Evolutionary conservation across 768 basidiomycete species (phyloP), one percentile per base, ranked within the genome.

Genomic region (Chlorophyllum brunneum): DNA sequence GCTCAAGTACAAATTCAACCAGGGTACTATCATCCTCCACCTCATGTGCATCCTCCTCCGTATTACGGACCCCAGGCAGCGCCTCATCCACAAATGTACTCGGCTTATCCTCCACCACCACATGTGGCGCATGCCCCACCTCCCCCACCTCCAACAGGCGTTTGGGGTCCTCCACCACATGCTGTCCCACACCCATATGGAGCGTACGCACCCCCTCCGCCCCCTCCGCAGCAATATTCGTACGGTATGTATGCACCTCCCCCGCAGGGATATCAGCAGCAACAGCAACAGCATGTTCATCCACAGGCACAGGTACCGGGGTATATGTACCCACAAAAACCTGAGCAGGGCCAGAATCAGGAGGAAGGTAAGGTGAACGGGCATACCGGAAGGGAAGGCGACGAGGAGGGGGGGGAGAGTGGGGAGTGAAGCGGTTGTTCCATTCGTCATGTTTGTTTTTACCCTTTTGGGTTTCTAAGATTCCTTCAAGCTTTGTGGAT

Each of bases 101-200:
- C 60, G 58, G 62, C 56, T 56, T 54, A 65, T 62, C 64, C 61
- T 62, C 64, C 65, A 59, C 65, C 63, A 56, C 64, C 65, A 58
- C 65, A 65, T 57, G 48, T 56, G 43, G 61, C 59, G 48, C 57
- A 49, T 38, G 48, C 23, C n/a, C n/a, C n/a, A 46, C 20, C 49
- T 43, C 53, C 58, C 26, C 48, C 22, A 33, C 48, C 50, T 46
- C 50, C 58, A 29, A 34, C 36, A 36, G 40, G 34, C 24, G 34
- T 36, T 10, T 55, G 53, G 48, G 33, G 34, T 13, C 34, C 41
- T 18, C 55, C 34, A 18, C 56, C 52, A 16, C 55, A 49, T 55
- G 24, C 58, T 31, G 37, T 39, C 9, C 54, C 47, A 3, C 51
- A 48, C 38, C 38, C 51, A 15, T 53, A 57, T 18, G n/a, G 20